These are phyloP conservation scores for Combretum micranthum DNA, from an alignment of 345 rosid genomes.

Conservation along the genomic window DNA sequence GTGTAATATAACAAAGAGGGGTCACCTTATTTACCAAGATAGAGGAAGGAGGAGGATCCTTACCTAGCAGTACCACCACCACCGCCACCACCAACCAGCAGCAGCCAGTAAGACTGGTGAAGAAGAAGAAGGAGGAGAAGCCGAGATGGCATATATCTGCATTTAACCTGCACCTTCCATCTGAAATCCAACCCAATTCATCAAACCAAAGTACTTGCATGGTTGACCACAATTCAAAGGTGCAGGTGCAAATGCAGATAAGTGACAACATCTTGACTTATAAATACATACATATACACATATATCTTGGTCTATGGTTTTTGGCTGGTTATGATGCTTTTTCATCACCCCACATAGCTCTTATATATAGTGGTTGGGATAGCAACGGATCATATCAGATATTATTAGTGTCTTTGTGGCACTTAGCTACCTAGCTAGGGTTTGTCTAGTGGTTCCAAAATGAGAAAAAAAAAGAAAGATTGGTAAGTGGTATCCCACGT, in stretches of 20 bases:
- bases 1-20: too few relatives aligned
- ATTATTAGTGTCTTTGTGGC: too few relatives aligned
- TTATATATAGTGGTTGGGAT: too few relatives aligned
- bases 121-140: not conserved
- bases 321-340: not conserved
- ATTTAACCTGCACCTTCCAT: constrained; percentile 21
- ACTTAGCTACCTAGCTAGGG: too few relatives aligned
- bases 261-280: constrained; percentile 12
- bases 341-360: not conserved
- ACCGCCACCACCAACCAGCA: too few relatives aligned
- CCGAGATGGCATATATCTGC: constrained; percentile 29
- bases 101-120: not conserved
- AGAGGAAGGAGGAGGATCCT: not conserved
- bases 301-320: not conserved
- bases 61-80: too few relatives aligned
- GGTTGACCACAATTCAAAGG: constrained; percentile 5
- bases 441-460: too few relatives aligned
- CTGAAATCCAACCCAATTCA: not conserved
- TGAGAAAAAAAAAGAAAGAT: too few relatives aligned
- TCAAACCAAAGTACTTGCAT: not conserved
- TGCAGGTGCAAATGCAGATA: constrained; percentile 58
- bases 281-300: too few relatives aligned
- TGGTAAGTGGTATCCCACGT: constrained; percentile 8
- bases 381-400: too few relatives aligned
- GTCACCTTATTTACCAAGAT: not conserved